Evolutionary conservation across 2,329 filamentous ascomycete species (phyloP), one percentile per base, ranked within the genome.

Genomic region (Calonectria montana): DNA sequence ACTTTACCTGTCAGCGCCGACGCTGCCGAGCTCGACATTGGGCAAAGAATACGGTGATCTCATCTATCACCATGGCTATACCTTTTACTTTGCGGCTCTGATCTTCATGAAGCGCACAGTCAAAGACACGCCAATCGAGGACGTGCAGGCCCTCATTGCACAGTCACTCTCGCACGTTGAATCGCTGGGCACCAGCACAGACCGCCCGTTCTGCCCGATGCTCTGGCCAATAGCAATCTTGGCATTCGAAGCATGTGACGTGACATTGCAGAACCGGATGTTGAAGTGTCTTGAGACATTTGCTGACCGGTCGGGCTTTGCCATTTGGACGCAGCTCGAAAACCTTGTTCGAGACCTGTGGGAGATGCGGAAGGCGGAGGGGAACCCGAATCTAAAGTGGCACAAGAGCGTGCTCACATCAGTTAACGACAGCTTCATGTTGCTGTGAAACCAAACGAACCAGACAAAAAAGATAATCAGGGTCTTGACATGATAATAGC

Each of bases 81-180:
- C 72, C 0, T 78, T 76, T 16, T 79, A 78, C 69, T 78, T 78
- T 57, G 72, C 77, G 3, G 75, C 77, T 0, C 27, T 78, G 18
- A 72, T 78, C 13, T 75, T 79, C 16, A 77, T 78, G 77, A 78
- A 79, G 25, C 77, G 77, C 23, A 78, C 75, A 5, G 21, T 78
- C 18, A 78, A 79, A 13, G 75, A 69, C 12, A 50, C 71, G 9
- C 69, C 77, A 1, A 62, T 78, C 18, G 66, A 69, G 23, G 73
- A 77, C 0, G 77, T 78, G 8, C 77, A 78, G 37, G 69, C 75
- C 2, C 67, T 78, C 13, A 67, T 78, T 47, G 76, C 77, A 63
- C 78, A 79, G 41, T 73, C 77, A 1, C 59, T 78, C 4, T 67
- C 71, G 1, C 77, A 78, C 27, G 53, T 78, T 2, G 77, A 78